These are phyloP conservation scores for Triticum timopheevii DNA, from an alignment of 176 grass and related monocot species.

Conservation along the genomic window DNA sequence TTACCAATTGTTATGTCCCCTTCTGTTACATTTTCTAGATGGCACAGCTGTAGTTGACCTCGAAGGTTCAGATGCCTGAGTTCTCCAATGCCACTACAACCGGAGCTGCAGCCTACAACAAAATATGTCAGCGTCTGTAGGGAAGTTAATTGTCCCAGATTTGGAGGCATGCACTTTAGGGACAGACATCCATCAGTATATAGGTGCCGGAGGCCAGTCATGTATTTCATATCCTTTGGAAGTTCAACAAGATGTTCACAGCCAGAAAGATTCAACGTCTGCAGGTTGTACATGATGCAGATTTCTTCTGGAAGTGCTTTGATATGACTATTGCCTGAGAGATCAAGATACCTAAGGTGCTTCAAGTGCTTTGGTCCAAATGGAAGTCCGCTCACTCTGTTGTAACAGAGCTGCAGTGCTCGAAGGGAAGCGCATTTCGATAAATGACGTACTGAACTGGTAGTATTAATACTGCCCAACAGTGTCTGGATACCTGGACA, in stretches of 20 bases:
- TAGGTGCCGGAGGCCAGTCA: background rate
- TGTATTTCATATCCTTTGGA: background rate
- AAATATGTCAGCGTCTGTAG: slow-evolving; percentile 2
- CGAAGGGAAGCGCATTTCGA: background rate
- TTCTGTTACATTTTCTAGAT: background rate
- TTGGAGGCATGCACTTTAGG: background rate
- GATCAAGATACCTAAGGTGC: background rate
- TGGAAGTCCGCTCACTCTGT: too few species aligned
- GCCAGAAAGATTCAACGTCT: background rate
- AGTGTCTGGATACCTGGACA: background rate
- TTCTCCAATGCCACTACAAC: background rate
- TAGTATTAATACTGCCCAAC: background rate
- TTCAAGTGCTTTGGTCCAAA: background rate
- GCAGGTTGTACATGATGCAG: background rate
- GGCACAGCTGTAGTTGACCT: background rate
- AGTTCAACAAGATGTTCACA: background rate
- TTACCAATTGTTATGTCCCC: background rate
- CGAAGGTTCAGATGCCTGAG: background rate
- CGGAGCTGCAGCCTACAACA: background rate
- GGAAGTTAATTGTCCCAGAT: background rate
- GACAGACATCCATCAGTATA: background rate
- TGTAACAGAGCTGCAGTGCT: too few species aligned
- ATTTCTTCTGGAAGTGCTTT: background rate
- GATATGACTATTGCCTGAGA: background rate
- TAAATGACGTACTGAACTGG: background rate